Evolutionary conservation across 2,329 filamentous ascomycete genomes (phyloP).

Genomic region (Diaporthe batatas): DNA sequence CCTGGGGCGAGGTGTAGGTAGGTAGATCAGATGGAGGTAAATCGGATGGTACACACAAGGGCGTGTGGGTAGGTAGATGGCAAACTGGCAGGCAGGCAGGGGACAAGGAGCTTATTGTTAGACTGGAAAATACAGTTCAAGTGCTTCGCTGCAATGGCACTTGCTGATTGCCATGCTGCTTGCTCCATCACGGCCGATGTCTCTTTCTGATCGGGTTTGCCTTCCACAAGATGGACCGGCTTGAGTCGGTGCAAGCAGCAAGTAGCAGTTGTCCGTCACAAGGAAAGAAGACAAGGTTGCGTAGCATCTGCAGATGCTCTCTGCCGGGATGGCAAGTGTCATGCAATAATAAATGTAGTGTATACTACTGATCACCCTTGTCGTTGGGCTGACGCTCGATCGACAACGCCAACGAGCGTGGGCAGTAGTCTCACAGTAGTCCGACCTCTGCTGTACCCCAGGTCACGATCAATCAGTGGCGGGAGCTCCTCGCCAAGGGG

Average conservation of each 20-base stretch:
- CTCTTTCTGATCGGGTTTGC: conserved; percentile 10
- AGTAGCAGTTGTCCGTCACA: neutral
- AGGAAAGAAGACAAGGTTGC: conserved; percentile 14
- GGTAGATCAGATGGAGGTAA: neutral
- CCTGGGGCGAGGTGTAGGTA: neutral
- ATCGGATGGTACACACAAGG: neutral
- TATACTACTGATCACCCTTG: neutral
- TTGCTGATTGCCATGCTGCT: neutral
- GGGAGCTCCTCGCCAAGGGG: conserved; percentile 24
- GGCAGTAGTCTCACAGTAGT: conserved; percentile 18
- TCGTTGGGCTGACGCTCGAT: conserved; percentile 28
- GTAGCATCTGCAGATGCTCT: conserved; percentile 2
- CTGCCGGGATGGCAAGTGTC: neutral
- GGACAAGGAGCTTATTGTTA: conserved; percentile 23
- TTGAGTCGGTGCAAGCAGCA: neutral
- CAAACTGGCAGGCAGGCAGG: neutral
- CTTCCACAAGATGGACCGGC: neutral
- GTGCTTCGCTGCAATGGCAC: conserved; percentile 26
- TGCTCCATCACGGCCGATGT: neutral
- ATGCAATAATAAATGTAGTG: conserved; percentile 8
- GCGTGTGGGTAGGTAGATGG: neutral
- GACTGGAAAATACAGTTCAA: conserved; percentile 7
- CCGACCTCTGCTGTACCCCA: neutral
- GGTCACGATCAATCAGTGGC: neutral
- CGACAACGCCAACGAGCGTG: conserved; percentile 3